Evolutionary conservation across 768 basidiomycete genomes (phyloP).

Genomic region (Lactifluus pinguis): DNA sequence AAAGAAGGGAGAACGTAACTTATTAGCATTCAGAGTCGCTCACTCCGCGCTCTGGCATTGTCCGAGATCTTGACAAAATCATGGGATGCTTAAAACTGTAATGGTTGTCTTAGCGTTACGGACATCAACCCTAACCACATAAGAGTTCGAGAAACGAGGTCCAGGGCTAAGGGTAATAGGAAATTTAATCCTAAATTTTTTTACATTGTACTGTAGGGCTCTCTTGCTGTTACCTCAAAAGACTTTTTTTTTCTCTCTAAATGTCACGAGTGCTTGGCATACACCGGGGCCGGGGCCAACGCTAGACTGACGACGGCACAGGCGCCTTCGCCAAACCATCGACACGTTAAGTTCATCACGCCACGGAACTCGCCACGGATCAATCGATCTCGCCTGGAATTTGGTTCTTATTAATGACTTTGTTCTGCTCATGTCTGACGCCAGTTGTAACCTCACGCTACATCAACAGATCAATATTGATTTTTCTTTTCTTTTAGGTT

Average conservation of each 20-base stretch:
- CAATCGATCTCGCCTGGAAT: too few species aligned
- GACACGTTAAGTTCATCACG: too few species aligned
- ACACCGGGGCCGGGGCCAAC: neutral
- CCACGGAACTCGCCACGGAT: too few species aligned
- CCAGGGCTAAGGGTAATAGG: neutral
- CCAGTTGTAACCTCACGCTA: too few species aligned
- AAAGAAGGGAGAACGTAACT: neutral
- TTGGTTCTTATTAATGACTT: too few species aligned
- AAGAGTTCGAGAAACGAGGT: neutral
- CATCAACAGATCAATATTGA: neutral
- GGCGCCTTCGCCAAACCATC: neutral
- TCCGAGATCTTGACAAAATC: neutral
- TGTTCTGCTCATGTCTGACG: too few species aligned
- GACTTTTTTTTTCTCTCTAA: neutral
- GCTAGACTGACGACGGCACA: neutral
- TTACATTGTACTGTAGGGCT: neutral
- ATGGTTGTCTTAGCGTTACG: neutral
- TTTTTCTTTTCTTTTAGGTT: neutral
- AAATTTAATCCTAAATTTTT: neutral
- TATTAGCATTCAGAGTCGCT: neutral
- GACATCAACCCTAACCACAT: neutral
- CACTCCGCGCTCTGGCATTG: slow-evolving; percentile 7
- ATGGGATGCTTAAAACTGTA: neutral
- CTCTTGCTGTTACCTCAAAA: neutral
- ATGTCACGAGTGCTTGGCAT: neutral